Percentiles rank a stretch among this genome's conserved stretches.
phyloP scores from a whole-genome alignment of 2,329 filamentous ascomycete species.

The Penicillium sp. region DNA sequence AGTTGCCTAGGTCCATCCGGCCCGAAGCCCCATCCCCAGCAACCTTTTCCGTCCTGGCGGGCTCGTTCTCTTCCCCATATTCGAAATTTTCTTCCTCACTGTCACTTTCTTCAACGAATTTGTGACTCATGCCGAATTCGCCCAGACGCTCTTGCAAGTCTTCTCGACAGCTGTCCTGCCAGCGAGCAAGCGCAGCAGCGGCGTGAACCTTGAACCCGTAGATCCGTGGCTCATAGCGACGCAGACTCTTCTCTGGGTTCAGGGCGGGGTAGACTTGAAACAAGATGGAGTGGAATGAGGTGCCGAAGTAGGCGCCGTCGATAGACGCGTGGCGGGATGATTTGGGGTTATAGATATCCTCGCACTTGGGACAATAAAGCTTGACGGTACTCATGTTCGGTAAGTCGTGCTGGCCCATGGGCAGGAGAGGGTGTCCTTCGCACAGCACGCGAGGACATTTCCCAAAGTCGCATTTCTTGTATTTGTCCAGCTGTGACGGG shows the following conservation, averaged over 20 bases:
- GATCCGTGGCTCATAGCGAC: constrained; percentile 81
- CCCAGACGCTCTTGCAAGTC: constrained; percentile 75
- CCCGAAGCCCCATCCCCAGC: constrained; percentile 28
- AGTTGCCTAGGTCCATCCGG: constrained; percentile 35
- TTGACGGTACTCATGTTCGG: constrained; percentile 86
- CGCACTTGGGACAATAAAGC: constrained; percentile 93
- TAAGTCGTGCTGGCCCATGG: constrained; percentile 88
- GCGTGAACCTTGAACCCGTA: constrained; percentile 97
- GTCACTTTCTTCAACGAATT: constrained; percentile 66
- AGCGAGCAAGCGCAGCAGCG: constrained; percentile 76
- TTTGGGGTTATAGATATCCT: constrained; percentile 98
- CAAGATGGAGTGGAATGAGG: constrained; percentile 97
- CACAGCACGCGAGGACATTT: constrained; percentile 97
- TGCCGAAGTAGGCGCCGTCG: constrained; percentile 96
- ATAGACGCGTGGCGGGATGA: constrained; percentile 91
- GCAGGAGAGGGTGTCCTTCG: constrained; percentile 84
- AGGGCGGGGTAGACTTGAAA: constrained; percentile 96
- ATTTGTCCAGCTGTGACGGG: constrained; percentile 77
- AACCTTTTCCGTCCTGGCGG: constrained; percentile 25
- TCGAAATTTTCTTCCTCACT: constrained; percentile 52
- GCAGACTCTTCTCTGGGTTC: constrained; percentile 75
- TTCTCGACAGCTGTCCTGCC: constrained; percentile 77
- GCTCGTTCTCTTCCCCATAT: constrained; percentile 33
- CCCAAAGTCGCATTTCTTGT: constrained; percentile 95
- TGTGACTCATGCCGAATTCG: constrained; percentile 63